These are phyloP conservation scores for Macrophomina pseudophaseolina DNA, from an alignment of 2,329 filamentous ascomycete species.

Conservation along the genomic window DNA sequence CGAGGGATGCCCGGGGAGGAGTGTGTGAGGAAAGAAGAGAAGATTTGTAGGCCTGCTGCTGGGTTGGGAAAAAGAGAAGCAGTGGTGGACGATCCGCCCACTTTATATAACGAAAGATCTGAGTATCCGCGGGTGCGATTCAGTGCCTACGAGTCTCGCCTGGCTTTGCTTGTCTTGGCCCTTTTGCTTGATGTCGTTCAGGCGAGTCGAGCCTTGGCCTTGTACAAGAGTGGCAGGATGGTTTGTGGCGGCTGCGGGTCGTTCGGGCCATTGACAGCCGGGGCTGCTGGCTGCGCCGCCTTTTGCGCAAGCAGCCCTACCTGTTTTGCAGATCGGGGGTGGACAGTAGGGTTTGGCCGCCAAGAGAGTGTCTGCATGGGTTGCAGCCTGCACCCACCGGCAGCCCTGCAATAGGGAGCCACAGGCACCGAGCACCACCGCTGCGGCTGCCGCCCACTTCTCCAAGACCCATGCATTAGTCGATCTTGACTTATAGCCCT, in stretches of 20 bases:
- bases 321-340: background rate
- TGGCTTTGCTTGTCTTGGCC: background rate
- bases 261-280: background rate
- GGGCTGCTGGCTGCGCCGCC: conserved; percentile 12
- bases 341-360: background rate
- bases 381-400: background rate
- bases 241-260: background rate
- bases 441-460: background rate
- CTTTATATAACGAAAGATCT: conserved; percentile 6
- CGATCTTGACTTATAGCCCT: no score
- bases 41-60: background rate
- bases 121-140: background rate
- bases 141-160: background rate
- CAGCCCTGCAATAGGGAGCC: conserved; percentile 4
- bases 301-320: conserved; percentile 1
- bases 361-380: background rate
- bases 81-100: background rate
- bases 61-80: background rate
- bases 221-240: background rate
- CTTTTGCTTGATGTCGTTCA: background rate
- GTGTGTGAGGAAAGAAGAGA: background rate
- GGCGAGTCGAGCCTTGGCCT: background rate
- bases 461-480: no score
- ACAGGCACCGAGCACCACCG: background rate
- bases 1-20: background rate